Evolutionary conservation across 495 filamentous ascomycete species (phyloP), one percentile per base, ranked within the genome.

Genomic region (Lophium mytilinum): DNA sequence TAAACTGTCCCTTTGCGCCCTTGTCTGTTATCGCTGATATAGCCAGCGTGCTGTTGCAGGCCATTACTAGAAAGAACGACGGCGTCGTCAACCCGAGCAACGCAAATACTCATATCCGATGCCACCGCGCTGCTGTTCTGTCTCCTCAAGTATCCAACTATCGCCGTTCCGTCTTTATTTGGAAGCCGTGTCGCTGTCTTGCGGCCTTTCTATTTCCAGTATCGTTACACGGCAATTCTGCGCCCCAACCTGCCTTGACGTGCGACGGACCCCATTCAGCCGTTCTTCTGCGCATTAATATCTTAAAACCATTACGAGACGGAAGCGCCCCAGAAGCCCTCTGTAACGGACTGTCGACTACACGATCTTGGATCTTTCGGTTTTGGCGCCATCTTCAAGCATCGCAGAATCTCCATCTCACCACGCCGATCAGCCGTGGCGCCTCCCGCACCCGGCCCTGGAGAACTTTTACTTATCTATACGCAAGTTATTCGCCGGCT

Each of bases 261-360:
- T 61, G 62, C 62, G 58, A 61, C 62, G 61, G 58, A 58, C 61
- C 53, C 57, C 53, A 61, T 65, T 65, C 57, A 65, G 62, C 62
- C 62, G 61, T 61, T 54, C 50, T 61, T 58, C 62, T 53, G 62
- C 62, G 55, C 61, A 65, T 65, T 58, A 61, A 48, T 55, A 64
- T 55, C 36, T 58, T 54, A 51, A 65, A 61, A 58, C 62, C 33
- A 42, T 58, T 56, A 50, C 62, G 54, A 65, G 57, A 57, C 62
- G 54, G 33, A 57, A 34, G 40, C 54, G 57, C 58, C 46, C 49
- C 43, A 47, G 41, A 54, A 49, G 58, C 52, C 61, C 55, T 36
- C 55, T 51, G 50, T 55, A 37, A 65, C 62, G 53, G 47, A 52
- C 24, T 30, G 24, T 6, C 2, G 6, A 30, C 24, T 52, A 41